Evolutionary conservation across 441 rosid species (phyloP), one percentile per base, ranked within the genome.

Genomic region (Gossypium laxum): DNA sequence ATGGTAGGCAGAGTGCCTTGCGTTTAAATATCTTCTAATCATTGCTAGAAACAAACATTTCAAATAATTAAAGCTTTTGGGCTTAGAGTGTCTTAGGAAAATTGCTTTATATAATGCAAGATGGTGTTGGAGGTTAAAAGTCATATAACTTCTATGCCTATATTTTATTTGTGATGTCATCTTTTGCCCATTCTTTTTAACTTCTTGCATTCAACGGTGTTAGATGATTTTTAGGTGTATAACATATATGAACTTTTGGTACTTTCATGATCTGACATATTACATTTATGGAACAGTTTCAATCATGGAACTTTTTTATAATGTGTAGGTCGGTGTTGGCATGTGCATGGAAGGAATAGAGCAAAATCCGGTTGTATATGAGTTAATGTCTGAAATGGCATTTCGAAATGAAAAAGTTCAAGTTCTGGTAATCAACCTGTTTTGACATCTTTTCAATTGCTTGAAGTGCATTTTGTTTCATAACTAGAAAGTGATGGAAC

Each of bases 261-360:
- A 57, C 54, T 45, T 32, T 69, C 28, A 7, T 43, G n/a, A 61
- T 60, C 64, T 65, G 55, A 66, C 32, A 52, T 17, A 2, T 41
- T 66, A 14, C 62, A 65, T 70, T 18, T n/a, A 19, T 19, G 28
- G 12, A 41, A 21, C 52, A 21, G 22, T 70, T 70, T n/a, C 62
- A 11, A 3, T 28, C 24, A 19, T 52, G 45, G 52, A 60, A 50
- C 12, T 67, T 65, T n/a, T 62, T 61, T 50, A 68, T 67, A 73
- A 66, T 63, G 41, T 34, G 75, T 75, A 92, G 99, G 92, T 94
- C 24, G 97, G 98, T 72, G 96, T 94, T 74, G 99, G 99, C 72
- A 82, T 87, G 89, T 94, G 99, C 85, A 88, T 89, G 97, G 98
- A 94, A 80, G 98, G 99, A 68, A 92, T 92, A 79, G 97, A 94